Base-by-base conservation (phyloP, 2,329 filamentous ascomycete species). In the Epichloe sp. region DNA sequence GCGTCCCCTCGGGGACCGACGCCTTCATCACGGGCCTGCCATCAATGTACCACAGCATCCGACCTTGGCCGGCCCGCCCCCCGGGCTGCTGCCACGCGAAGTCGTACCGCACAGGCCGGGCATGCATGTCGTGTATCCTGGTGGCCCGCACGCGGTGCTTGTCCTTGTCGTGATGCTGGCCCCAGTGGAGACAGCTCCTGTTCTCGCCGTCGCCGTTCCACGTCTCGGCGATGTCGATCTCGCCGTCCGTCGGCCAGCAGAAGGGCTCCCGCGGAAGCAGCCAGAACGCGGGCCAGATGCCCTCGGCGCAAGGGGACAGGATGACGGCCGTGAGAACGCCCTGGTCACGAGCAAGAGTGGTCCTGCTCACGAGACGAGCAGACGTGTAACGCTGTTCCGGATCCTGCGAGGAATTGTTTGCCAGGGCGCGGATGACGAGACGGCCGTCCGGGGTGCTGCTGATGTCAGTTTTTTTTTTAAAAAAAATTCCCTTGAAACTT, bases 241-340 rank as follows among this genome's bases (percentile, higher is more conserved):
- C 78, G 51, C 78, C 78, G 53, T 82, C 78, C 0, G 64, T 70
- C 0, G 78, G 78, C 78, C 78, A 82, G 0, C 64, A 62, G 57
- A 80, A 81, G 0, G 78, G 78, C 55, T 81, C 75, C 35, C 69
- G 62, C 0, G 78, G 78, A 5, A 82, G 65, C 49, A 81, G 70
- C 78, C 78, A 82, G 58, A 80, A 80, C 0, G 78, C 78, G 1
- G 78, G 78, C 78, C 78, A 82, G 45, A 82, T 74, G 4, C 78
- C 78, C 2, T 66, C 60, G 0, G 78, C 78, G 49, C 73, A 76
- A 0, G 78, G 78, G 0, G 76, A 69, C 0, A 68, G 65, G 11
- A 80, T 69, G 1, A 71, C 69, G 2, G 74, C 77, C 3, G 71
- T 71, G 42, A 82, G 60, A 47, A 72, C 77, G 31, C 78, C 78